Evolutionary conservation across 129 eudicot genomes (phyloP).

Genomic region (Pulicaria dysenterica): DNA sequence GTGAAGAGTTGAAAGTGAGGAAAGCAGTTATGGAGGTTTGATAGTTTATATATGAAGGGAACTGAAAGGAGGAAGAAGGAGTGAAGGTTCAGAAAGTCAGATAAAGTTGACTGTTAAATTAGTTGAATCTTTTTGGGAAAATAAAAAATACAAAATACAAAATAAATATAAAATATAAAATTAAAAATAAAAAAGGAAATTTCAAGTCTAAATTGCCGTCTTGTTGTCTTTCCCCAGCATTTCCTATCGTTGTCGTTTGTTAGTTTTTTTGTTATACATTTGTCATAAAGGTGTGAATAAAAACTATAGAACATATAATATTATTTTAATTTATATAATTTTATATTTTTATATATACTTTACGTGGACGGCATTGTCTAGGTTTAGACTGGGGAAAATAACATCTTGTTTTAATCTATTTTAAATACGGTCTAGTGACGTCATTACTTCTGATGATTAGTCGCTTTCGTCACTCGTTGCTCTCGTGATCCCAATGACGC

Average conservation of each 20-base stretch:
- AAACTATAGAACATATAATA: too few species aligned
- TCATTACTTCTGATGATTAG: too few species aligned
- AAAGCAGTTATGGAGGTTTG: background rate
- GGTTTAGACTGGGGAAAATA: too few species aligned
- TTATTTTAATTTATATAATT: background rate
- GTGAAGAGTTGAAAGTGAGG: slow-evolving; percentile 12
- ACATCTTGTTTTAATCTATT: too few species aligned
- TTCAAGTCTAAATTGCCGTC: slow-evolving; percentile 33
- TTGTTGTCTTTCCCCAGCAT: slow-evolving; percentile 28
- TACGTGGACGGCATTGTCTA: too few species aligned
- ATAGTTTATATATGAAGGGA: slow-evolving; percentile 19
- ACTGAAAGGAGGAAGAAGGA: slow-evolving; percentile 16
- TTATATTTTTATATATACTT: too few species aligned
- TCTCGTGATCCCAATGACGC: too few species aligned
- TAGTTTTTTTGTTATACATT: too few species aligned
- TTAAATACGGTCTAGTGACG: too few species aligned
- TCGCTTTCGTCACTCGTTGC: too few species aligned
- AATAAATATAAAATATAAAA: background rate
- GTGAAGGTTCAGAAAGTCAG: slow-evolving; percentile 30
- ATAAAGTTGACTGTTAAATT: slow-evolving; percentile 30
- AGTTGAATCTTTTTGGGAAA: background rate
- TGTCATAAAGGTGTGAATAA: slow-evolving; percentile 1
- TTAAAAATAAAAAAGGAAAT: background rate
- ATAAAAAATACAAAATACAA: background rate
- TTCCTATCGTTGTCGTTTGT: slow-evolving; percentile 26